These are phyloP conservation scores for Tetratostichococcus sp. DNA, from an alignment of 139 green algal species.

Conservation along the genomic window DNA sequence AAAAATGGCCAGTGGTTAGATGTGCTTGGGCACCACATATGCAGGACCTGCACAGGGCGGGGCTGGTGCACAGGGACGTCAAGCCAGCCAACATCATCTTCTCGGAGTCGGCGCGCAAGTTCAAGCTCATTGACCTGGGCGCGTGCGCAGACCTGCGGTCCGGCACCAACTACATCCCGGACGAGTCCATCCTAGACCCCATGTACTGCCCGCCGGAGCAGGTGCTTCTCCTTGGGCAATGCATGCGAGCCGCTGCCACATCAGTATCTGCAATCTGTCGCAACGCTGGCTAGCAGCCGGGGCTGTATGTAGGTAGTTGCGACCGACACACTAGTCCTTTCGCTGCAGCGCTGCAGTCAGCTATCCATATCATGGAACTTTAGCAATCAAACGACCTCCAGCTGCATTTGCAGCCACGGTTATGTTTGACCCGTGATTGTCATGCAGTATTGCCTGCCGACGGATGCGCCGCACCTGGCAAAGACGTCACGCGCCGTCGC, in stretches of 20 bases:
- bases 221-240: constrained; percentile 27
- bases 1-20: too few relatives aligned
- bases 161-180: constrained; percentile 86
- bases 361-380: too few relatives aligned
- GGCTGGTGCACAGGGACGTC: constrained; percentile 89
- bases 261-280: too few relatives aligned
- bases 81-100: constrained; percentile 91
- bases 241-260: too few relatives aligned
- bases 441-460: constrained; percentile 74
- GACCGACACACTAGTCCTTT: too few relatives aligned
- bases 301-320: too few relatives aligned
- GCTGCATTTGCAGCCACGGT: too few relatives aligned
- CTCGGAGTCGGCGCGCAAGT: constrained; percentile 40
- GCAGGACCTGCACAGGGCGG: constrained; percentile 73
- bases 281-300: too few relatives aligned
- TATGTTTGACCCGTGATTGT: too few relatives aligned
- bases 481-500: constrained; percentile 37
- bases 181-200: constrained; percentile 85
- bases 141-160: constrained; percentile 74
- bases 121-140: constrained; percentile 76
- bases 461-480: constrained; percentile 56
- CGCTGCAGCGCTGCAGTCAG: too few relatives aligned
- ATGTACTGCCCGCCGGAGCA: constrained; percentile 87
- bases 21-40: neutral
- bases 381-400: too few relatives aligned